A percentile compares a stretch with the other conserved stretches of the same genome.
Conservation (phyloP, 192 early-diverging fungal genomes). For the Podila verticillata region DNA sequence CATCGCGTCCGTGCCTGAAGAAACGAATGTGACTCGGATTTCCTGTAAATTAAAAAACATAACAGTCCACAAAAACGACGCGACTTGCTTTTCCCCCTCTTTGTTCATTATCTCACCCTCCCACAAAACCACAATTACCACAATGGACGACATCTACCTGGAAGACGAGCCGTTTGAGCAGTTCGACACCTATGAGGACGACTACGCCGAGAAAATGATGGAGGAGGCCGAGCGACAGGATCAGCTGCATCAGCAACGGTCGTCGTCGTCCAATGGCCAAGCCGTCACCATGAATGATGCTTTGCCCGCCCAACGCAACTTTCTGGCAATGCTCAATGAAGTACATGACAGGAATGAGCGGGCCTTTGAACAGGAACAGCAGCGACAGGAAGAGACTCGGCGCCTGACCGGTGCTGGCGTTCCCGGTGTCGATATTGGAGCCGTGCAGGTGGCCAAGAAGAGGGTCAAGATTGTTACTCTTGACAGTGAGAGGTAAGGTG, state of each 20-base stretch:
- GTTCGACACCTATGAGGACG: constrained; percentile 40
- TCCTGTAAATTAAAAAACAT: neutral
- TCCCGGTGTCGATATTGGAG: constrained; percentile 8
- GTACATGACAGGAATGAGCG: neutral
- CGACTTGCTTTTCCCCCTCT: neutral
- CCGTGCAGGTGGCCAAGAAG: constrained; percentile 25
- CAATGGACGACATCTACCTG: constrained; percentile 30
- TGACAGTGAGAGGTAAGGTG: constrained; percentile 30
- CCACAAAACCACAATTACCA: neutral
- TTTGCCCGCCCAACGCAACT: constrained; percentile 31
- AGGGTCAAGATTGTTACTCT: constrained; percentile 20
- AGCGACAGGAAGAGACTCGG: neutral
- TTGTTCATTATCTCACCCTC: neutral
- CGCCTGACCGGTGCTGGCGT: constrained; percentile 1
- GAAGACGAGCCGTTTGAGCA: constrained; percentile 39
- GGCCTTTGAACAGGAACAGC: neutral
- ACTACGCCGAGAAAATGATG: constrained; percentile 41
- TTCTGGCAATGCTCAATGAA: constrained; percentile 17
- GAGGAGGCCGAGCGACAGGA: constrained; percentile 23
- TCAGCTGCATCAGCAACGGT: neutral
- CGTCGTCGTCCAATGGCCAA: neutral
- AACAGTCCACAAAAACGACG: neutral
- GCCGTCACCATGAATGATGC: neutral
- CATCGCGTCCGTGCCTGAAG: no score
- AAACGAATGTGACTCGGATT: no score